Base-by-base conservation (phyloP, 345 rosid species). In the Gossypium longicalyx region DNA sequence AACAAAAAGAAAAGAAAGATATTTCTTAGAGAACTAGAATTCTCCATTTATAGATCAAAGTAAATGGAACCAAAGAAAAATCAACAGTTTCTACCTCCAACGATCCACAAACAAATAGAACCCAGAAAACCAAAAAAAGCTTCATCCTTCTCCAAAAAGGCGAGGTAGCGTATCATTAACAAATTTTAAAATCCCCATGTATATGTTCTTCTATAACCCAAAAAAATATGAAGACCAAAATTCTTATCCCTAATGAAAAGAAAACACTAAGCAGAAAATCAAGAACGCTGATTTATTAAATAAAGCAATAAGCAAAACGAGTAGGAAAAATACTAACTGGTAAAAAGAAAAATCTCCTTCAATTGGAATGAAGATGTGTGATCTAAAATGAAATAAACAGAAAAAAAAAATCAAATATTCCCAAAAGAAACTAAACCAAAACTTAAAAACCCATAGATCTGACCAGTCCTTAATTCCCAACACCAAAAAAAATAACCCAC, bases 361-460 rank as follows among this genome's bases (percentile, higher is more conserved):
- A 47, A 45, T 19, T 7, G 12, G 19, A 8, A 25, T 19, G 19
- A 68, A 20, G 27, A 57, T 57, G 22, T 13, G 23, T 15, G 13
- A 12, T 20, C 27, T 22, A 8, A 4, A 64, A 10, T 9, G 7
- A 34, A 5, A 34, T 5, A 34, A 41, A 41, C 7, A 12, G 2
- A 41, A 60, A 27, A 29, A 27, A n/a, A 38, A 63, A 63, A 44
- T 23, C 29, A 68, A 13, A 49, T 25, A 49, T 16, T 8, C 15
- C 56, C 43, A 68, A 49, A 68, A 27, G 58, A 68, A 68, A 67
- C 29, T 23, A 67, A 48, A 48, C 58, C 58, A 27, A 41, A 65
- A 53, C 59, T 29, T 20, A 4, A 72, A 64, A 64, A 51, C 52
- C 22, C 23, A 43, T 25, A 47, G 77, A 65, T 64, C 72, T 64